Evolutionary conservation across 306 rosid species (phyloP).

Genomic region (Acacia acuminata): DNA sequence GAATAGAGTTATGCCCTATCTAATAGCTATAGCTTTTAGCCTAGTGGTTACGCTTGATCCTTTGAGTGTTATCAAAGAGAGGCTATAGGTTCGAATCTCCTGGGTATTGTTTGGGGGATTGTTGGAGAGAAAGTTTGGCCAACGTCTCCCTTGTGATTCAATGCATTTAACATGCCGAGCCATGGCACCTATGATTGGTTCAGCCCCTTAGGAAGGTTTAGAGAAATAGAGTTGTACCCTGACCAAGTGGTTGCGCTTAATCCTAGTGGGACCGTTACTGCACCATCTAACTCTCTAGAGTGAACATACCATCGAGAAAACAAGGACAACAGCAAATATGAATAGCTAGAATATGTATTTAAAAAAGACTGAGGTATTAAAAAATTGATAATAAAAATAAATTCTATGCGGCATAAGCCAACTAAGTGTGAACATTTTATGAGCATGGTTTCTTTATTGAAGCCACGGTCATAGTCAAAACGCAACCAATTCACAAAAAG

Average conservation of each 20-base stretch:
- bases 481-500: neutral
- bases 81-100: neutral
- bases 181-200: no score
- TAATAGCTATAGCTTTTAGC: neutral
- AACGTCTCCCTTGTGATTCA: neutral
- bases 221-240: neutral
- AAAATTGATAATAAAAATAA: neutral
- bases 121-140: neutral
- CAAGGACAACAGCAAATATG: neutral
- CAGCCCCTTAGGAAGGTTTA: neutral
- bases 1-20: neutral
- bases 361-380: neutral
- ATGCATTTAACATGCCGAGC: no score
- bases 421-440: neutral
- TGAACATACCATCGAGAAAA: slow-evolving; percentile 16
- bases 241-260: neutral
- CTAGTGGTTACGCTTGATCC: neutral
- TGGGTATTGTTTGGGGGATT: neutral
- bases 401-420: slow-evolving; percentile 5
- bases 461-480: neutral
- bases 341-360: neutral
- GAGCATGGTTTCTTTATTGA: slow-evolving; percentile 24
- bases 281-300: slow-evolving; percentile 9
- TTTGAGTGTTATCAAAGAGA: no score
- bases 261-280: neutral